Evolutionary conservation across 352 stramenopile species (phyloP).

Genomic region (Aphanomyces cochlioides): DNA sequence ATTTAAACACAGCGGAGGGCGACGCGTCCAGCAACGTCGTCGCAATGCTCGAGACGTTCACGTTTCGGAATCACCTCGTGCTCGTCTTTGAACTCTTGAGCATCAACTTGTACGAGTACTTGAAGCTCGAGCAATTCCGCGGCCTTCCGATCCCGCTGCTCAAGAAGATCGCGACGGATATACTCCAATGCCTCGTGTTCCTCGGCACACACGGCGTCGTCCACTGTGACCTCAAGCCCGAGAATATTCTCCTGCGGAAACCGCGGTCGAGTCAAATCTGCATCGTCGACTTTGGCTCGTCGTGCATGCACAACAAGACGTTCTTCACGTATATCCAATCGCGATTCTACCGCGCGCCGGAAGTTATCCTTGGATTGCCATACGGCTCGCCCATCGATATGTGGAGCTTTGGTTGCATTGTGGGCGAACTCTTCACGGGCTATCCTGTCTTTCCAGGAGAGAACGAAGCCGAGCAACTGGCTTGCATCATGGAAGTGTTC

Average conservation of each 20-base stretch:
- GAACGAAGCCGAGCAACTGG: constrained; percentile 77
- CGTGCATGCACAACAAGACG: constrained; percentile 88
- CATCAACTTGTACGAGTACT: constrained; percentile 95
- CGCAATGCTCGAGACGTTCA: constrained; percentile 90
- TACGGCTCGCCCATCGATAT: constrained; percentile 83
- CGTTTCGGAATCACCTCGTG: constrained; percentile 93
- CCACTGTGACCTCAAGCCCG: constrained; percentile 98
- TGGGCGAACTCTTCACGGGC: constrained; percentile 77
- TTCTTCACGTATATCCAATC: constrained; percentile 98
- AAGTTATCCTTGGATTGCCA: constrained; percentile 93
- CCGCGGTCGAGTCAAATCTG: constrained; percentile 86
- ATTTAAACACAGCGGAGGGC: constrained; percentile 66
- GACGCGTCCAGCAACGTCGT: constrained; percentile 85
- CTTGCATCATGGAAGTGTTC: constrained; percentile 83
- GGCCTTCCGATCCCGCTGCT: constrained; percentile 90
- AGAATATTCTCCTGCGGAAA: constrained; percentile 92
- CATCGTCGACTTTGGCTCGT: constrained; percentile 98
- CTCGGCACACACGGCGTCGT: constrained; percentile 85
- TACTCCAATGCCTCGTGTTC: constrained; percentile 75
- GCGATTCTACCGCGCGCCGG: constrained; percentile 96
- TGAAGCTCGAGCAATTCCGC: constrained; percentile 94
- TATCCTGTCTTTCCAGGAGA: constrained; percentile 82
- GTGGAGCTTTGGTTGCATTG: constrained; percentile 87
- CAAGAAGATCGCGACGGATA: constrained; percentile 82
- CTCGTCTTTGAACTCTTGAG: constrained; percentile 96